A percentile compares a stretch with the other conserved stretches of the same genome.
These are phyloP conservation scores for Chamaecrista fasciculata DNA, from an alignment of 306 rosid species.

Conservation along the genomic window DNA sequence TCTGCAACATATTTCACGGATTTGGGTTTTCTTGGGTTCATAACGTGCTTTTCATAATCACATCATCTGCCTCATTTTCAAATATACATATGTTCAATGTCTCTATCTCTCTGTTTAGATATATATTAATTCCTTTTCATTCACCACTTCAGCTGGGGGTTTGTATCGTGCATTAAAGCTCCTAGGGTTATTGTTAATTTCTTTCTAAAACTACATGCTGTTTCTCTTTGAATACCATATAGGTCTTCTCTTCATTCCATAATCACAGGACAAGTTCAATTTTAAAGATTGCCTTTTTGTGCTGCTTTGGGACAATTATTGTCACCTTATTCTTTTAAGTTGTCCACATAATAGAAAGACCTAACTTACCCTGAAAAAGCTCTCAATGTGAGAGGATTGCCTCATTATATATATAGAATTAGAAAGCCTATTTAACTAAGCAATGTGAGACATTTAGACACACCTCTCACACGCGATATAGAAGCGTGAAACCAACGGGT, in stretches of 20 bases:
- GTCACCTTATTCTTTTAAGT: neutral
- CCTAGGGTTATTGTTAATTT: neutral
- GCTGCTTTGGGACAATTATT: neutral
- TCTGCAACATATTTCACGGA: neutral
- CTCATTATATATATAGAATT: too few species aligned
- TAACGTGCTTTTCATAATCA: too few species aligned
- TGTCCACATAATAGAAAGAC: neutral
- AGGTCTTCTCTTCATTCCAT: slow-evolving; percentile 2
- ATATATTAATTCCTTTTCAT: slow-evolving; percentile 3
- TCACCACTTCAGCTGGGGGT: slow-evolving; percentile 4
- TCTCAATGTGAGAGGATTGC: too few species aligned
- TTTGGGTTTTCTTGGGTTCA: slow-evolving; percentile 1
- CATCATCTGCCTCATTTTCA: neutral
- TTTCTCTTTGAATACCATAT: slow-evolving; percentile 5
- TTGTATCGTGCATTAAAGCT: slow-evolving; percentile 5
- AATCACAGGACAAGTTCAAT: neutral
- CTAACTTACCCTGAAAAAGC: too few species aligned
- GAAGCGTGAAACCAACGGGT: too few species aligned
- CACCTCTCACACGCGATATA: too few species aligned
- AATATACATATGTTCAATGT: neutral
- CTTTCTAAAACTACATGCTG: slow-evolving; percentile 1
- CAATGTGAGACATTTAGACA: too few species aligned
- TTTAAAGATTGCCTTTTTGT: slow-evolving; percentile 14
- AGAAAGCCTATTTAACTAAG: too few species aligned
- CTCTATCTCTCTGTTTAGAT: neutral